These are phyloP conservation scores for Liquidambar formosana DNA, from an alignment of 164 flowering plant species.

Conservation along the genomic window DNA sequence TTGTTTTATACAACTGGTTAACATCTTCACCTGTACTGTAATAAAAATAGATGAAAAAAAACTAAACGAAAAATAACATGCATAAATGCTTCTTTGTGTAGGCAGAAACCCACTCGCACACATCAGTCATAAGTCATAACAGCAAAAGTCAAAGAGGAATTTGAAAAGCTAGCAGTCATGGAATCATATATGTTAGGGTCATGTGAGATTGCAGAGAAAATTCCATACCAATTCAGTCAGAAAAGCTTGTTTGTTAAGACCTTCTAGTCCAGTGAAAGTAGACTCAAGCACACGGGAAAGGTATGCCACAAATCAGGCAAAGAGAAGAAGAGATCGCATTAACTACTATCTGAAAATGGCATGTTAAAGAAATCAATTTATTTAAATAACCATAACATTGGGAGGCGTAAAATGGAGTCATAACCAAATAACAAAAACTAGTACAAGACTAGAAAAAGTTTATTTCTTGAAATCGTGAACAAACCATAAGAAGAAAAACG, in stretches of 20 bases:
- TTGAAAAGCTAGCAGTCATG: not conserved
- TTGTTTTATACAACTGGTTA: not conserved
- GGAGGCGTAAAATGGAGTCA: not conserved
- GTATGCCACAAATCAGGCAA: constrained; percentile 85
- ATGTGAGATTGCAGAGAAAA: not conserved
- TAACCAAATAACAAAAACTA: not conserved
- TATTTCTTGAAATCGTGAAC: not conserved
- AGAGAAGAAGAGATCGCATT: constrained; percentile 8
- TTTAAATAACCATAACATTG: not conserved
- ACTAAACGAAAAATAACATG: not conserved
- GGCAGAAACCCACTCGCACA: not conserved
- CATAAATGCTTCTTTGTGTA: no score
- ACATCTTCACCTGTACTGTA: not conserved
- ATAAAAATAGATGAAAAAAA: not conserved
- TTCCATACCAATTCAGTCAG: constrained; percentile 85
- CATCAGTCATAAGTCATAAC: not conserved
- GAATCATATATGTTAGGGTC: not conserved
- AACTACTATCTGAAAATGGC: constrained; percentile 1
- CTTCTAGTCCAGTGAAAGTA: constrained; percentile 93
- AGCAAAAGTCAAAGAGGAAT: not conserved
- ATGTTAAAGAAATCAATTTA: not conserved
- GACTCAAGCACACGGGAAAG: constrained; percentile 96
- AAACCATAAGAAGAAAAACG: no score
- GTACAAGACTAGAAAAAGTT: no score
- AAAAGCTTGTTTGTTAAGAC: constrained; percentile 96